Evolutionary conservation across 208 protist species (phyloP).

Genomic region (Trypanosoma scelopori): DNA sequence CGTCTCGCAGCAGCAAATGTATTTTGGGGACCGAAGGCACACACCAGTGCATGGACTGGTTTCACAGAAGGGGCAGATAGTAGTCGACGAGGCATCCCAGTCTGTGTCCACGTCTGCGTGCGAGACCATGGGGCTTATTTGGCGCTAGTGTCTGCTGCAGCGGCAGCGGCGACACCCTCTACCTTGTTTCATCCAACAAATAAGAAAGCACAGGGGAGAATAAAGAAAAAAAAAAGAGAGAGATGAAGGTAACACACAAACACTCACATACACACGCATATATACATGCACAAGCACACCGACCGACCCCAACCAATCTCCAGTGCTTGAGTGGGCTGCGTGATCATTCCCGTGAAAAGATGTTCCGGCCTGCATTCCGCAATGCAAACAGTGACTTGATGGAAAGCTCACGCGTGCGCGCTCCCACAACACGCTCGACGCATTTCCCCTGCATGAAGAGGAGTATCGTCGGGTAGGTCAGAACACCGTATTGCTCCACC

Average conservation of each 20-base stretch:
- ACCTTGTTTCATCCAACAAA: not conserved
- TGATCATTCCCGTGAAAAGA: slow-evolving; percentile 63
- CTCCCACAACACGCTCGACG: slow-evolving; percentile 66
- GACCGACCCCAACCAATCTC: not conserved
- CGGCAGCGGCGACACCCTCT: not conserved
- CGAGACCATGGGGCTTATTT: not conserved
- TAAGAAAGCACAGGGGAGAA: slow-evolving; percentile 1
- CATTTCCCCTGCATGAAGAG: slow-evolving; percentile 74
- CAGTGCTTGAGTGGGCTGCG: not conserved
- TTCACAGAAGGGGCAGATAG: slow-evolving; percentile 11
- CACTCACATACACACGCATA: not conserved
- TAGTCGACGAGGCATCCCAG: slow-evolving; percentile 2
- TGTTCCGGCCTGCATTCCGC: slow-evolving; percentile 64
- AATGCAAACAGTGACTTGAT: slow-evolving; percentile 86
- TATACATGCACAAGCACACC: not conserved
- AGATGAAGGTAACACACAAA: not conserved
- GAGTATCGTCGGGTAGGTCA: slow-evolving; percentile 76
- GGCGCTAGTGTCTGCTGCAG: not conserved
- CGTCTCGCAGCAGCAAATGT: not conserved
- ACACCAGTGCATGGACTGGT: slow-evolving; percentile 1
- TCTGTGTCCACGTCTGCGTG: not conserved
- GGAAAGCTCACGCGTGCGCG: slow-evolving; percentile 64
- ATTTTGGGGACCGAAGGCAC: slow-evolving; percentile 6
- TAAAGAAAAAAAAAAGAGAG: slow-evolving; percentile 7
- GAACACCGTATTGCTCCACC: slow-evolving; percentile 66